Percentiles rank a stretch among this genome's conserved stretches.
phyloP scores from a whole-genome alignment of 208 protist species.

The Leishmania tropica region DNA sequence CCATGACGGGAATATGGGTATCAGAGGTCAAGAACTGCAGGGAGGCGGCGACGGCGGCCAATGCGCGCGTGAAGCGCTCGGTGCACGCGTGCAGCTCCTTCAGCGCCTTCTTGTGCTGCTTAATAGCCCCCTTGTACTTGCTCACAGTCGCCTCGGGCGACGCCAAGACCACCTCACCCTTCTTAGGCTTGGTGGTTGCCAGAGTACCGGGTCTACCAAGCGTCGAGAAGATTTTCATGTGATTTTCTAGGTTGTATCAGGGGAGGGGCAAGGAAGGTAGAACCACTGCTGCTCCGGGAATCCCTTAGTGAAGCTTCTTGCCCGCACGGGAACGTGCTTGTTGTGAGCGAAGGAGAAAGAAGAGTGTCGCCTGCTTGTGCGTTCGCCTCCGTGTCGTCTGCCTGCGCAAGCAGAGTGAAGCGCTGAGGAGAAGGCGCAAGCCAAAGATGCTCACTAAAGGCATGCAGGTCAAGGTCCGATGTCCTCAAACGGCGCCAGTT shows the following conservation, averaged over 20 bases:
- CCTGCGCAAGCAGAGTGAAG: neutral
- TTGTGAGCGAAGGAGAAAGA: neutral
- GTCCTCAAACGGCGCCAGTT: neutral
- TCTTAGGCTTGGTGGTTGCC: neutral
- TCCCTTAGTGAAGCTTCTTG: neutral
- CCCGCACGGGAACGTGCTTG: neutral
- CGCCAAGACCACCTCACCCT: neutral
- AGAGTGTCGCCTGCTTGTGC: neutral
- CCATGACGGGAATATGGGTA: slow-evolving; percentile 15
- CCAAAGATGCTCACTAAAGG: neutral
- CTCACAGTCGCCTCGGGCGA: slow-evolving; percentile 8
- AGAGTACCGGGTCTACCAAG: neutral
- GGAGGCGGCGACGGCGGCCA: slow-evolving; percentile 25
- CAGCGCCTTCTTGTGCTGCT: slow-evolving; percentile 31
- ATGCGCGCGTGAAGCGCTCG: slow-evolving; percentile 17
- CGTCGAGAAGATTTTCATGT: slow-evolving; percentile 8
- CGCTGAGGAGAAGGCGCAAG: neutral
- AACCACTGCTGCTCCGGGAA: neutral
- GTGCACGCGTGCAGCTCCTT: slow-evolving; percentile 27
- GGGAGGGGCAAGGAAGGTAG: neutral
- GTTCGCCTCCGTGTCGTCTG: neutral
- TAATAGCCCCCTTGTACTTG: slow-evolving; percentile 30
- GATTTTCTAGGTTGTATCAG: neutral
- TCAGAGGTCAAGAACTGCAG: slow-evolving; percentile 20
- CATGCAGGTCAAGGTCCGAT: neutral